phyloP scores from a whole-genome alignment of 192 early-diverging fungal species.

The Glomus cerebriforme region DNA sequence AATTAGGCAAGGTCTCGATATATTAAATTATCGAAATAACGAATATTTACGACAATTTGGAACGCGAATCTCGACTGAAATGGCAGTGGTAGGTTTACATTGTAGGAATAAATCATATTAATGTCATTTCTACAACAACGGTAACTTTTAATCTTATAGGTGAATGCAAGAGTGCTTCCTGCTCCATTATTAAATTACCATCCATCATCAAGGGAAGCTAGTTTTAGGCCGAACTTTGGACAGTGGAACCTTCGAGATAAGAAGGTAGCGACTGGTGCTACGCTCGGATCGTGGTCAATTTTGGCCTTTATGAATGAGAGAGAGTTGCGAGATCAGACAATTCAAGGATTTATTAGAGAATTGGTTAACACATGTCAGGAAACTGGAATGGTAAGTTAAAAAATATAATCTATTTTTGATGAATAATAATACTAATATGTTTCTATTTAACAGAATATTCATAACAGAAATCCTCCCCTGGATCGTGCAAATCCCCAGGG shows the following conservation, averaged over 20 bases:
- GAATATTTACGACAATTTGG: constrained; percentile 78
- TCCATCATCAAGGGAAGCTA: constrained; percentile 42
- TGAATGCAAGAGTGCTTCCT: constrained; percentile 70
- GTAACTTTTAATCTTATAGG: background rate
- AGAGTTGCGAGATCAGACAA: no score
- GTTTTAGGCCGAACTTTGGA: constrained; percentile 62
- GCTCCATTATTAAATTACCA: constrained; percentile 76
- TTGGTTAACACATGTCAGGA: no score
- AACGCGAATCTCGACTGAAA: constrained; percentile 62
- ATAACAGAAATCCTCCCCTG: no score
- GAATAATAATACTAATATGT: no score
- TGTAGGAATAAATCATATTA: constrained; percentile 37
- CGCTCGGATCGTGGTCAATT: constrained; percentile 78
- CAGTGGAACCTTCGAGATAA: constrained; percentile 88
- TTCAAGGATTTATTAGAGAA: no score
- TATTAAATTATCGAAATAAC: constrained; percentile 66
- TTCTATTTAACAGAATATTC: no score
- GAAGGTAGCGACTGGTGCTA: constrained; percentile 73
- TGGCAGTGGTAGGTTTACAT: constrained; percentile 53
- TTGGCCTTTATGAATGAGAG: constrained; percentile 56
- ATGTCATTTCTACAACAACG: background rate
- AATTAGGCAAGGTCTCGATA: constrained; percentile 69
- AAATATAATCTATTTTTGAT: no score
- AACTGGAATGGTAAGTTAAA: no score
- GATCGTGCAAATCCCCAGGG: no score